A percentile compares a stretch with the other conserved stretches of the same genome.
Conservation (phyloP, 768 basidiomycete genomes). For the Leccinum broughii region DNA sequence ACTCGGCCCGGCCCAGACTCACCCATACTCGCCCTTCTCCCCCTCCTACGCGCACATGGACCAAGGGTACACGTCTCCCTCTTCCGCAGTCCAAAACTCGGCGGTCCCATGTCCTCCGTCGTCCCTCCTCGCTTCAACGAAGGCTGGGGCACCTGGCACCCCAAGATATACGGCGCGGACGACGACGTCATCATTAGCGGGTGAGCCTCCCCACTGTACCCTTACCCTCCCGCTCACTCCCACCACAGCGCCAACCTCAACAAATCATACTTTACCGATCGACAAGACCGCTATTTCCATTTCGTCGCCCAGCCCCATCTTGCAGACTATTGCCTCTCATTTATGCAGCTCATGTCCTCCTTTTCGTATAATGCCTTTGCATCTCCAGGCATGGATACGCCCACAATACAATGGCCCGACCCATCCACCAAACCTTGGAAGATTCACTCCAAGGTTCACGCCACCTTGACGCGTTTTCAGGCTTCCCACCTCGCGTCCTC, state of each 20-base stretch:
- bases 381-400: conserved; percentile 42
- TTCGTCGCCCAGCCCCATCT: conserved; percentile 61
- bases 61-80: conserved; percentile 73
- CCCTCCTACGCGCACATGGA: conserved; percentile 72
- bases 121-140: conserved; percentile 95
- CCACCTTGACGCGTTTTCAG: conserved; percentile 63
- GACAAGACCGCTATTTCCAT: conserved; percentile 92
- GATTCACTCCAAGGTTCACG: conserved; percentile 60
- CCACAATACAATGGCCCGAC: conserved; percentile 68
- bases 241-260: conserved; percentile 83
- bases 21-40: conserved; percentile 65
- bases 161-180: conserved; percentile 93
- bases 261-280: conserved; percentile 88
- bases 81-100: conserved; percentile 85
- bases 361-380: conserved; percentile 62
- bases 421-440: conserved; percentile 63
- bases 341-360: conserved; percentile 62
- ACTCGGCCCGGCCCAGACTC: conserved; percentile 73
- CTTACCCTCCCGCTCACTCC: conserved; percentile 3
- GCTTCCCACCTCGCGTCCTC: conserved; percentile 31
- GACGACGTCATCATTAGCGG: conserved; percentile 92
- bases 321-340: conserved; percentile 82
- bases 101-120: conserved; percentile 68
- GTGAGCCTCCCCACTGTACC: conserved; percentile 44
- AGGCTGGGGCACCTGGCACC: conserved; percentile 99